Evolutionary conservation across 1,284 basidiomycete species (phyloP), one percentile per base, ranked within the genome.

Genomic region (Schizophyllum commune): DNA sequence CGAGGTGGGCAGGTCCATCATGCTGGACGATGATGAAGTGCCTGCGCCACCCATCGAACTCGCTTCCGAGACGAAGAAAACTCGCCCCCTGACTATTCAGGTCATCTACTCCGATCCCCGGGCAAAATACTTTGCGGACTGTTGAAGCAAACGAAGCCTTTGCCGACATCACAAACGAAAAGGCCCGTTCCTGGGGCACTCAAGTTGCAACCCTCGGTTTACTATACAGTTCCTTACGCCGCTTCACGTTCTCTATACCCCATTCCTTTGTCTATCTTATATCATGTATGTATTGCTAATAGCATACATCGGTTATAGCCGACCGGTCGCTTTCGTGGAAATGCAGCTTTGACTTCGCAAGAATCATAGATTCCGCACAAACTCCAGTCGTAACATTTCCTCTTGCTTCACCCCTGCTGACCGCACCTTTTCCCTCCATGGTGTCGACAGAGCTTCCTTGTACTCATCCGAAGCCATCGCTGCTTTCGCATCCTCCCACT

Each of bases 351-450:
- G n/a, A n/a, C n/a, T n/a, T n/a, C n/a, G n/a, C n/a, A n/a, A n/a
- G n/a, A n/a, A n/a, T n/a, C n/a, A n/a, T n/a, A n/a, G 17, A 20
- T 47, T 33, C 53, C 60, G 54, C 34, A 33, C 13, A 58, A 62
- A 65, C 51, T 63, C 62, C 19, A 66, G 56, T 52, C 65, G 34
- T 58, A 60, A 19, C 27, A 64, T 57, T 54, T 68, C 67, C 22
- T 60, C 65, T 20, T 64, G 52, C 19, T 59, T 52, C 6, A 65
- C 62, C 57, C 54, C 58, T 32, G 63, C 59, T 21, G 62, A 58
- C 27, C 73, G 70, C n/a, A 73, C 68, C 33, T 65, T 59, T 5
- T 66, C 68, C 58, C 71, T 68, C 72, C 72, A 72, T 8, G 67
- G 65, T 17, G 73, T 73, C 56, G 65, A 68, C 11, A 67, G 69